Conservation (phyloP, 441 rosid genomes). For the Arabidopsis hybrid region DNA sequence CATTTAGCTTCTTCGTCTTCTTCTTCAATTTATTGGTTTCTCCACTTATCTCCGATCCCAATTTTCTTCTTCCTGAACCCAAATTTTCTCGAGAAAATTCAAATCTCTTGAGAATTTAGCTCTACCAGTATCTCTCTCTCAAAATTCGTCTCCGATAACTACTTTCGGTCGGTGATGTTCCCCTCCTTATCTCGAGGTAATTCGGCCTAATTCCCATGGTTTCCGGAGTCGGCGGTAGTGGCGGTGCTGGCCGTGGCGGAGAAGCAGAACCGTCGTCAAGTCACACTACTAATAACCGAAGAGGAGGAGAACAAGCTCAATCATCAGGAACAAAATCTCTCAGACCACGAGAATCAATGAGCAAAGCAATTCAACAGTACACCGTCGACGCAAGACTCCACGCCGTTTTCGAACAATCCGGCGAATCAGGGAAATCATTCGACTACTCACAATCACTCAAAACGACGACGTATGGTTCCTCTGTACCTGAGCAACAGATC, state of each 20-base stretch:
- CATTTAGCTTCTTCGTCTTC: conserved; percentile 1
- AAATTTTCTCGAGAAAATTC: conserved; percentile 6
- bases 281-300: neutral
- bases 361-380: conserved; percentile 96
- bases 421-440: conserved; percentile 88
- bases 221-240: conserved; percentile 17
- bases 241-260: neutral
- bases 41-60: conserved; percentile 30
- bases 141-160: neutral
- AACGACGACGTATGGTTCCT: conserved; percentile 57
- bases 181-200: neutral
- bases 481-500: conserved; percentile 83
- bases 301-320: conserved; percentile 44
- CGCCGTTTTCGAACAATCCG: conserved; percentile 93
- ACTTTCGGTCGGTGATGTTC: conserved; percentile 24
- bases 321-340: conserved; percentile 61
- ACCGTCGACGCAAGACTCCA: conserved; percentile 93
- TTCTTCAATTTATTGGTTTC: conserved; percentile 13
- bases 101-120: too few species aligned
- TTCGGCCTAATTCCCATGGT: conserved; percentile 3
- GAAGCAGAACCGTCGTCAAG: conserved; percentile 23
- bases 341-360: conserved; percentile 52
- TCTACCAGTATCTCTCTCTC: too few species aligned
- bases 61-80: neutral
- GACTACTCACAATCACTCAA: conserved; percentile 83